Percentiles rank a stretch among this genome's conserved stretches.
phyloP scores from a whole-genome alignment of 495 filamentous ascomycete genomes.

The Chaetomium tenue region DNA sequence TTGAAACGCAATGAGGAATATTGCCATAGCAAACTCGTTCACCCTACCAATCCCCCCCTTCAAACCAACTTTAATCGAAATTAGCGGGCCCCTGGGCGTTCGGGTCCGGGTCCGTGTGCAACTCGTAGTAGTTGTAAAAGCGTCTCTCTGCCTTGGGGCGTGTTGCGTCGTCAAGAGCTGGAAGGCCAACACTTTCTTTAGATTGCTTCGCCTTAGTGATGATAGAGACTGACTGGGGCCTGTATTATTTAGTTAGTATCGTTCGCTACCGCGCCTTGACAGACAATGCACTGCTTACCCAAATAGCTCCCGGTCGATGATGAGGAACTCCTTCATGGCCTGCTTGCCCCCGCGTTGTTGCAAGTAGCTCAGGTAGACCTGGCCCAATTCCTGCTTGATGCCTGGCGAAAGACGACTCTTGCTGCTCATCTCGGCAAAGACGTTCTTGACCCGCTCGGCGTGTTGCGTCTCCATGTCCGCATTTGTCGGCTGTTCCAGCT shows the following conservation, averaged over 20 bases:
- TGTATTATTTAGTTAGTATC: constrained; percentile 27
- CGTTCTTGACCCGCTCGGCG: constrained; percentile 70
- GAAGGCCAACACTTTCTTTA: constrained; percentile 60
- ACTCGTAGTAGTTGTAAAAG: constrained; percentile 64
- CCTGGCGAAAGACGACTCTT: constrained; percentile 69
- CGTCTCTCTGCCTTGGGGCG: constrained; percentile 61
- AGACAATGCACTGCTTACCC: constrained; percentile 54
- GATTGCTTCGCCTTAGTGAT: constrained; percentile 40
- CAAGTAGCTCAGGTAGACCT: constrained; percentile 80
- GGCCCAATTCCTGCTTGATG: constrained; percentile 71
- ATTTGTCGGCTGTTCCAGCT: constrained; percentile 81
- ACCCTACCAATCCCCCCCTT: background rate
- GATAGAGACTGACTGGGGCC: constrained; percentile 52
- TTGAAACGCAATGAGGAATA: background rate
- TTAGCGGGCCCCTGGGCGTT: constrained; percentile 43
- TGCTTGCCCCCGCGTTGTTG: constrained; percentile 80
- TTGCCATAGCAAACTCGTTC: background rate
- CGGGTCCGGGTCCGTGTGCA: constrained; percentile 53
- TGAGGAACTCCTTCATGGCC: constrained; percentile 81
- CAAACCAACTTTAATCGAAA: constrained; percentile 37
- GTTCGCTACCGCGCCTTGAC: background rate
- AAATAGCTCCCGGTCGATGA: constrained; percentile 80
- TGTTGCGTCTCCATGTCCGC: constrained; percentile 62
- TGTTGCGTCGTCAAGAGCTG: constrained; percentile 62
- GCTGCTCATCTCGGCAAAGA: constrained; percentile 72